These are phyloP conservation scores for Eurotiales sp. DNA, from an alignment of 2,329 filamentous ascomycete genomes.

Conservation along the genomic window DNA sequence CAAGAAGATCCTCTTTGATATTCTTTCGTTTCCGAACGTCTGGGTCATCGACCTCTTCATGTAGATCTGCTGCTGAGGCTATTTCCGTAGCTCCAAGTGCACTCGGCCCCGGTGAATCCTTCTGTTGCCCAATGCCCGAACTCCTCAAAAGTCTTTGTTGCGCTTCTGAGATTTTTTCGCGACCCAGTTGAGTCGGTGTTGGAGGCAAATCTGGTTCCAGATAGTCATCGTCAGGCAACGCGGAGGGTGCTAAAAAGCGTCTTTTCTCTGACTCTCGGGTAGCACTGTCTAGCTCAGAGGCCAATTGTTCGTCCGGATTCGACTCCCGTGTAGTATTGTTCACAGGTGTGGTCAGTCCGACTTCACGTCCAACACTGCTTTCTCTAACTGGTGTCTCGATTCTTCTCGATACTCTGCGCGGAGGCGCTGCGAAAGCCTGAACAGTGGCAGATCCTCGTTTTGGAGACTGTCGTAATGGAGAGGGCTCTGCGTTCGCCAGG, in stretches of 20 bases:
- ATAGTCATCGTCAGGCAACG: constrained; percentile 26
- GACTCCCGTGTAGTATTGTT: constrained; percentile 5
- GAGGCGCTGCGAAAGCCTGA: constrained; percentile 34
- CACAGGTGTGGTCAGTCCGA: not conserved
- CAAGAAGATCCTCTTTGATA: constrained; percentile 51
- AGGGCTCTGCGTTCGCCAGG: constrained; percentile 17
- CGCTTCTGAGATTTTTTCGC: constrained; percentile 33
- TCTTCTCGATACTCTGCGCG: constrained; percentile 32
- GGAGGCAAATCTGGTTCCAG: constrained; percentile 62
- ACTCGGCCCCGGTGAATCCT: constrained; percentile 21
- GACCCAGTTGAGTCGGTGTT: constrained; percentile 40
- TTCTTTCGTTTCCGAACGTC: constrained; percentile 46
- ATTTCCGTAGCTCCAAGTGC: constrained; percentile 25
- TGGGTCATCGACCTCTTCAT: constrained; percentile 15
- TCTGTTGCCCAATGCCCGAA: constrained; percentile 26
- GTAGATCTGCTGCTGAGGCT: constrained; percentile 16
- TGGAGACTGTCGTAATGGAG: constrained; percentile 19
- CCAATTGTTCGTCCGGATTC: constrained; percentile 32
- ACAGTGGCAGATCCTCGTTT: constrained; percentile 27
- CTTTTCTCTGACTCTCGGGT: constrained; percentile 22
- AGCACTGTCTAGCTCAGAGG: constrained; percentile 29
- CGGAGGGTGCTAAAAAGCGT: constrained; percentile 18
- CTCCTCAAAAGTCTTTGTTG: constrained; percentile 32
- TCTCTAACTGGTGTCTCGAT: constrained; percentile 29
- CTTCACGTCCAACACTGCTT: constrained; percentile 16